Evolutionary conservation across 106 monocot genomes (phyloP), one percentile per base, ranked within the genome.

Genomic region (Iris macrosiphon): DNA sequence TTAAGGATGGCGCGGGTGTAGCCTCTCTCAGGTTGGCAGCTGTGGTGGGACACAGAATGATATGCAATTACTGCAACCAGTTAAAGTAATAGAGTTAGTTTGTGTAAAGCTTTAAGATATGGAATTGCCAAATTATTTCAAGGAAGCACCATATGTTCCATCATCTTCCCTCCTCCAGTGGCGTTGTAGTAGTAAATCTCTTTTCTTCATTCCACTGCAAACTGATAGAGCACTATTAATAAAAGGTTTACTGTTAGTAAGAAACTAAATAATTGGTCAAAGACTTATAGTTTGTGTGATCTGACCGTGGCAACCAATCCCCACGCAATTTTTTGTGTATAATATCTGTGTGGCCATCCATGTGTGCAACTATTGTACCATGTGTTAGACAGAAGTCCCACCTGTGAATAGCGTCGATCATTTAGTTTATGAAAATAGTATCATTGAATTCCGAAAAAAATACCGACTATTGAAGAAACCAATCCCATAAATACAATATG

Each of bases 91-190:
- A 18, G 1, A 47, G 52, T 65, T 52, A 68, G 27, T 44, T 29
- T 40, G 22, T 52, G 22, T 9, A 2, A 33, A 6, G 4, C 0
- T 15, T 49, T 10, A 19, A 41, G 5, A 4, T 23, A 7, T 24
- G 30, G 15, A 40, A 25, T 12, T 26, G 44, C 6, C 42, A 59
- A 46, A 52, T 39, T n/a, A 18, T 19, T 11, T 49, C 3, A 26
- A 45, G 31, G 22, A 29, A 62, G 21, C 81, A 98, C 98, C 98
- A 62, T 98, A 98, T 57, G 91, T 84, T 55, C 98, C 98, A 68
- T 98, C 98, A 75, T 91, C 98, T 82, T 98, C 91, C 59, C 80
- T 77, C 55, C 98, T 69, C 98, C 98, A 98, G 50, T 80, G 84
- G 18, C 98, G 83, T 31, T 67, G 65, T 57, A 98, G 65, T 40